phyloP scores from a whole-genome alignment of 2,329 filamentous ascomycete species.

The Trichoderma koningii region DNA sequence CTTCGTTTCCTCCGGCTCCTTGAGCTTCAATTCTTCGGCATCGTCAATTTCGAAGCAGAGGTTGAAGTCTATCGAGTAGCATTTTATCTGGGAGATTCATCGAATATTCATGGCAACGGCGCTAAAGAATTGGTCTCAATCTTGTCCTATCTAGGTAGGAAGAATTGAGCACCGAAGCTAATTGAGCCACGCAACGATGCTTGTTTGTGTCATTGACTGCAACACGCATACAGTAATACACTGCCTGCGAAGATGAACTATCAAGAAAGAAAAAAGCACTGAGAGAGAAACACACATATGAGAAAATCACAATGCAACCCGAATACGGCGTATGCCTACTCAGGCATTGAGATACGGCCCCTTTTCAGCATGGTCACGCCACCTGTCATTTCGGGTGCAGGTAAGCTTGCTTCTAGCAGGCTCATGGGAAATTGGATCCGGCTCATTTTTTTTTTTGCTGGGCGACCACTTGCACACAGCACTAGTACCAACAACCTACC shows the following conservation, averaged over 20 bases:
- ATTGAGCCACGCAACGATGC: no score
- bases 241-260: no score
- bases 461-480: not conserved
- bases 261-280: not conserved
- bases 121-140: no score
- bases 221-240: no score
- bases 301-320: slow-evolving; percentile 11
- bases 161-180: not conserved
- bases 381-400: slow-evolving; percentile 24
- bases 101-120: no score
- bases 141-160: not conserved
- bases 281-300: not conserved
- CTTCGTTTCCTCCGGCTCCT: not conserved
- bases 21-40: no score
- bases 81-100: no score
- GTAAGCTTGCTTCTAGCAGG: slow-evolving; percentile 16
- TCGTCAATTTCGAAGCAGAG: no score
- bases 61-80: no score
- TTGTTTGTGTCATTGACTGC: no score
- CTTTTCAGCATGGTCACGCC: slow-evolving; percentile 26
- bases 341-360: slow-evolving; percentile 20
- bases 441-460: not conserved
- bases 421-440: slow-evolving; percentile 22
- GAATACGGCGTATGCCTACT: slow-evolving; percentile 25
- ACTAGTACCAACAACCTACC: no score